Evolutionary conservation across 2,329 filamentous ascomycete species (phyloP), one percentile per base, ranked within the genome.

Genomic region (Pseudogymnoascus sp.): DNA sequence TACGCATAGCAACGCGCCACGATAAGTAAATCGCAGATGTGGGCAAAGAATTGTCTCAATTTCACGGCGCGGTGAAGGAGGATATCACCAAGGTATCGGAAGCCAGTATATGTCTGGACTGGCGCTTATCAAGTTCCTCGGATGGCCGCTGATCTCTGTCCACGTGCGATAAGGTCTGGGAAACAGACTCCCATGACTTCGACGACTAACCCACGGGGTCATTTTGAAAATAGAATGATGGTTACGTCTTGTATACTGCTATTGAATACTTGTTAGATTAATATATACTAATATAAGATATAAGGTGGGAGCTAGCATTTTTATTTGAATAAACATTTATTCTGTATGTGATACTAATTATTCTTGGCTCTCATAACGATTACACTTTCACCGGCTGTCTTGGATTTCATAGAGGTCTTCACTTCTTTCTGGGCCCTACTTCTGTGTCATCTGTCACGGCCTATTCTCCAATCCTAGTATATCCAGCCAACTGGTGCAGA

Each of bases 101-200:
- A 50, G 10, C 44, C 44, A 29, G 44, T 50, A n/a, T 31, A 50
- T 29, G 44, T 17, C 44, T 17, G n/a, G 44, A 6, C 26, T 54
- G 44, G 44, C 44, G 44, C 44, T 54, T 54, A 54, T 54, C 26
- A 33, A 54, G 44, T 54, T 54, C 44, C 26, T 54, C 26, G 26
- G 44, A 31, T 54, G 44, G 44, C n/a, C n/a, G 44, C 15, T 31
- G 44, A 54, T 54, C 44, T 31, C 8, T 24, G 26, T 54, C 44
- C 44, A 54, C 44, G 44, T 54, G 44, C 44, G 44, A 54, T 54
- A 54, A 54, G 26, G 26, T 54, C 26, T 54, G 41, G 24, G 41
- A 11, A 10, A 47, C 41, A 29, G 41, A 11, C 41, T 9, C 41
- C 40, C 40, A 44, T 24, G 40, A 44, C 40, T 44, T 44, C 9